Base-by-base conservation (phyloP, 352 stramenopile genomes). In the Pythium dissimile region DNA sequence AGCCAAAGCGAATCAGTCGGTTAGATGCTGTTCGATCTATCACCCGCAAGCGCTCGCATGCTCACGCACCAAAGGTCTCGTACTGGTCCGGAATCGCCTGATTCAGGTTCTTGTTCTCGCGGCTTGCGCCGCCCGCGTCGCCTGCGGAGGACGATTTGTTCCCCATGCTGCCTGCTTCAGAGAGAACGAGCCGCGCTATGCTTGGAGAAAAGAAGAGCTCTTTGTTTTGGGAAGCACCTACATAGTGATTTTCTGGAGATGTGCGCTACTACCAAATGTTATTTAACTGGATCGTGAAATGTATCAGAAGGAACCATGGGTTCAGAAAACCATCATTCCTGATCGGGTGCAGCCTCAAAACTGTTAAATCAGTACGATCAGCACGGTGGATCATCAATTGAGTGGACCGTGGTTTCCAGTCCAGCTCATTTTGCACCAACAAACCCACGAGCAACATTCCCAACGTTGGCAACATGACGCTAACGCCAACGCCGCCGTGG, bases 61-160 rank as follows among this genome's bases (percentile, higher is more conserved):
- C 6, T 24, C 32, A 68, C 67, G 41, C 46, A 87, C 77, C 74
- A 43, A 83, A 84, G 23, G 74, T 84, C 60, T 87, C 77, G 53
- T 73, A 87, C 53, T 76, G 74, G 59, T 86, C 76, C 1, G 73
- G 69, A 18, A 86, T 83, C 21, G 73, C 68, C 32, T 50, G 38
- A 65, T 80, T 80, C 26, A 75, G 53, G 50, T 73, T 37, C 4
- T 38, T 35, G 30, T 55, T 62, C 21, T 53, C 46, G 47, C 60
- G n/a, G 26, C 51, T 23, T 11, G 32, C 13, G 23, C 44, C 15
- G 31, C 32, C 12, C 1, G 8, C 2, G 32, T 26, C 34, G 6
- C 5, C 52, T n/a, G 34, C 34, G 5, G 34, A 18, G 35, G 43
- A 57, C 9, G 15, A 31, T 27, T 57, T 56, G 34, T 52, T 52